Percentiles rank a stretch among this genome's conserved stretches.
Conservation (phyloP, 768 basidiomycete species). For the Russula earlei region DNA sequence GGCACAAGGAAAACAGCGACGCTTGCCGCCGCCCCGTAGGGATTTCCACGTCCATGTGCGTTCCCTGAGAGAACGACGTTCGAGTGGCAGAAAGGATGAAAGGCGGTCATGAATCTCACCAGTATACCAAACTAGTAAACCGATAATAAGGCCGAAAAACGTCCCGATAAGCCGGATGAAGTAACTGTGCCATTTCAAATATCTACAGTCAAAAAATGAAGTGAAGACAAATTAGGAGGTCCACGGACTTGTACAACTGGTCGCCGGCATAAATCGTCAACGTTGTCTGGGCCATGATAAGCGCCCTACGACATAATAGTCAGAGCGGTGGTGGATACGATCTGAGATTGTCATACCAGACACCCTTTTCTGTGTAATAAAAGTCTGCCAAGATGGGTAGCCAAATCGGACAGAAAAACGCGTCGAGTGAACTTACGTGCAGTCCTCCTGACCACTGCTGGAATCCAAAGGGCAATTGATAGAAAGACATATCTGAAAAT, state of each 20-base stretch:
- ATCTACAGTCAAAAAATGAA: constrained; percentile 2
- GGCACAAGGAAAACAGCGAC: constrained; percentile 40
- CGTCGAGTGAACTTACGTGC: constrained; percentile 30
- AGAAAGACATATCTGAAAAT: constrained; percentile 41
- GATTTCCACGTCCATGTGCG: constrained; percentile 39
- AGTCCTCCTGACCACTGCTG: constrained; percentile 32
- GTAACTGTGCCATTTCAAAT: constrained; percentile 26
- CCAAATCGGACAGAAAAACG: not conserved
- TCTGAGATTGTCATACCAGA: constrained; percentile 30
- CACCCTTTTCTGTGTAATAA: constrained; percentile 36
- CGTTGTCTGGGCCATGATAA: constrained; percentile 54
- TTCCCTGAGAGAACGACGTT: constrained; percentile 26
- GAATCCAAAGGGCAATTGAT: constrained; percentile 44
- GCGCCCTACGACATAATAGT: constrained; percentile 30
- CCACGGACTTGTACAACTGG: constrained; percentile 40
- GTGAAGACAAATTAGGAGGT: not conserved
- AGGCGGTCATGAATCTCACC: constrained; percentile 22
- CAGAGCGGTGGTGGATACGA: not conserved
- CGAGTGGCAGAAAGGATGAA: not conserved
- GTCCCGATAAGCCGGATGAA: constrained; percentile 39
- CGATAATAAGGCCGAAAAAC: constrained; percentile 36
- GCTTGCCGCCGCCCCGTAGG: constrained; percentile 43
- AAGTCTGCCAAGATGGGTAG: constrained; percentile 26
- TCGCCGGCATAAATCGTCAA: constrained; percentile 48
- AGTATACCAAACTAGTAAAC: constrained; percentile 43